Base-by-base conservation (phyloP, 2,329 filamentous ascomycete genomes). In the Tolypocladium capitatum region DNA sequence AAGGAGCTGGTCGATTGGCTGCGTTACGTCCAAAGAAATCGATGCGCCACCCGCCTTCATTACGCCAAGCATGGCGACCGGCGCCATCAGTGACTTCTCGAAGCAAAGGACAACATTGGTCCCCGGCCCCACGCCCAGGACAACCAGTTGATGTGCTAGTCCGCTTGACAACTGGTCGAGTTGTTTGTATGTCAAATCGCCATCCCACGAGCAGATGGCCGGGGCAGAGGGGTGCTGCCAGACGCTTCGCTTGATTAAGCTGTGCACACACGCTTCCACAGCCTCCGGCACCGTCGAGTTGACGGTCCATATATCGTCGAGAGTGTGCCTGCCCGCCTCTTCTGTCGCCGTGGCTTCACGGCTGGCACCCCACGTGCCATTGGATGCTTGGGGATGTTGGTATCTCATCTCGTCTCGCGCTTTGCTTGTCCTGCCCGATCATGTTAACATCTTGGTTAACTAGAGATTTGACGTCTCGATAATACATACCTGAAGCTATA, bases 191-290 rank as follows among this genome's bases (percentile, higher is more conserved):
- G 67, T 68, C 46, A 70, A 61, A 34, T 56, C 51, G 9, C 69
- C 69, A 48, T 72, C 69, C 68, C 68, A 71, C 1, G 69, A 66
- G 42, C 64, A 58, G 31, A 72, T 60, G n/a, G 70, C 69, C 8
- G 56, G 52, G 5, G 60, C 56, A 9, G 52, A 49, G 0, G 68
- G 67, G 4, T 58, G 55, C 36, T 53, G 55, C 13, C 45, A 51
- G 11, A 63, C 63, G 36, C 62, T 63, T n/a, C 65, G 58, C 2
- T 59, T 57, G 46, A 72, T 61, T 45, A 70, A 50, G 38, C 68
- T 63, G 45, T 71, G 68, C 55, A 71, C 68, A 43, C 65, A 68
- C 4, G 41, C 47, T 5, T 53, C 44, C 14, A 52, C 43, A 2
- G 45, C 20, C 41, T 50, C 50, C 4, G 54, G 54, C 5, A 51